These are phyloP conservation scores for Megacollybia marginata DNA, from an alignment of 768 basidiomycete genomes.

Conservation along the genomic window DNA sequence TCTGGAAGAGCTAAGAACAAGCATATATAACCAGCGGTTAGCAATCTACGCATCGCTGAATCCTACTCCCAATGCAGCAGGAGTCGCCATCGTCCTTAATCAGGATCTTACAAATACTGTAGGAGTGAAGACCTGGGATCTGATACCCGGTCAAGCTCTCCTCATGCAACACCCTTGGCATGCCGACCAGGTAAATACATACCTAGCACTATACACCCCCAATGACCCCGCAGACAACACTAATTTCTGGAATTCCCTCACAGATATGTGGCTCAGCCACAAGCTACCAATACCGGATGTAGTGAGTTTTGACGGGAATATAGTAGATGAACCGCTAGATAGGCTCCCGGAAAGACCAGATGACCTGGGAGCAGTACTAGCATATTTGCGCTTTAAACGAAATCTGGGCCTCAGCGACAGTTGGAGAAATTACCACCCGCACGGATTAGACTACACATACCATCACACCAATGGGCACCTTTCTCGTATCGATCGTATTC, in stretches of 20 bases:
- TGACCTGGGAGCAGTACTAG: not conserved
- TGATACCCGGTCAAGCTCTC: constrained; percentile 3
- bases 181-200: not conserved
- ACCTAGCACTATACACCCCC: constrained; percentile 15
- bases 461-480: constrained; percentile 5
- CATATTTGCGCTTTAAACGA: not conserved
- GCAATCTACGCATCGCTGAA: constrained; percentile 2
- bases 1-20: too few relatives aligned
- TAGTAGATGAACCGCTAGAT: constrained; percentile 2
- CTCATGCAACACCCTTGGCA: constrained; percentile 3
- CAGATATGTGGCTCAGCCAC: not conserved
- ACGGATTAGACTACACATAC: constrained; percentile 1
- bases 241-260: constrained; percentile 9
- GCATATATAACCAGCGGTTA: not conserved
- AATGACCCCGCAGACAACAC: not conserved
- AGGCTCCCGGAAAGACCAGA: constrained; percentile 3
- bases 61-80: constrained; percentile 2
- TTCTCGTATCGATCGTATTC: not conserved
- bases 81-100: constrained; percentile 12
- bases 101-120: constrained; percentile 5
- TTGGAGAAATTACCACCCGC: constrained; percentile 1
- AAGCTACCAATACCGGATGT: constrained; percentile 5
- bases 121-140: not conserved
- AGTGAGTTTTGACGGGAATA: constrained; percentile 3
- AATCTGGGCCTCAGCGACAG: constrained; percentile 4